A percentile compares a stretch with the other conserved stretches of the same genome.
phyloP scores from a whole-genome alignment of 1,139 yeast genomes.

The Kurtzmaniella natalensis region DNA sequence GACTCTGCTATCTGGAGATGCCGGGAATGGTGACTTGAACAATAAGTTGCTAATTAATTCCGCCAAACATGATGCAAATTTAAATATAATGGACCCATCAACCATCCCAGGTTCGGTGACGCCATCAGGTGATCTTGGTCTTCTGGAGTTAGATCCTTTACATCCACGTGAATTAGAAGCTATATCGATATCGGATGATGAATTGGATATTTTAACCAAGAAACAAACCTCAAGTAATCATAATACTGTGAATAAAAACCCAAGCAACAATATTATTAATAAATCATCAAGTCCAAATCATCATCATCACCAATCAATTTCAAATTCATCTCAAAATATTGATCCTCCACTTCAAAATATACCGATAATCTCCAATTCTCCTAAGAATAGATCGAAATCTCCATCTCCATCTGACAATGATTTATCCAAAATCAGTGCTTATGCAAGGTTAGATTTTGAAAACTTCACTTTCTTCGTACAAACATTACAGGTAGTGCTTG shows the following conservation, averaged over 20 bases:
- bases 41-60: background rate
- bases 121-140: background rate
- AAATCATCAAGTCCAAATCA: background rate
- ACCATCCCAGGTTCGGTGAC: slow-evolving; percentile 1
- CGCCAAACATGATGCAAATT: background rate
- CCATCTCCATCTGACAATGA: slow-evolving; percentile 16
- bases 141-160: background rate
- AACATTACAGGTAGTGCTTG: slow-evolving; percentile 87
- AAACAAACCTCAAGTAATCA: background rate
- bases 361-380: too few relatives aligned
- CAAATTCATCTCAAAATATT: too few relatives aligned
- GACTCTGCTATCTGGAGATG: slow-evolving; percentile 2
- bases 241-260: too few relatives aligned
- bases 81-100: slow-evolving; percentile 1
- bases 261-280: too few relatives aligned
- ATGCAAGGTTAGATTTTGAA: slow-evolving; percentile 90
- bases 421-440: slow-evolving; percentile 70
- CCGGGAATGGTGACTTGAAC: background rate
- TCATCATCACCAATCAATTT: background rate
- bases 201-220: background rate
- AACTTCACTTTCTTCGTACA: slow-evolving; percentile 92
- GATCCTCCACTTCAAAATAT: too few relatives aligned
- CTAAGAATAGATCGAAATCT: background rate
- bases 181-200: background rate
- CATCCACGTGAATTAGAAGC: slow-evolving; percentile 1